A percentile compares a stretch with the other conserved stretches of the same genome.
Conservation (phyloP, 2,329 filamentous ascomycete species). For the Microcyclosporella mali region DNA sequence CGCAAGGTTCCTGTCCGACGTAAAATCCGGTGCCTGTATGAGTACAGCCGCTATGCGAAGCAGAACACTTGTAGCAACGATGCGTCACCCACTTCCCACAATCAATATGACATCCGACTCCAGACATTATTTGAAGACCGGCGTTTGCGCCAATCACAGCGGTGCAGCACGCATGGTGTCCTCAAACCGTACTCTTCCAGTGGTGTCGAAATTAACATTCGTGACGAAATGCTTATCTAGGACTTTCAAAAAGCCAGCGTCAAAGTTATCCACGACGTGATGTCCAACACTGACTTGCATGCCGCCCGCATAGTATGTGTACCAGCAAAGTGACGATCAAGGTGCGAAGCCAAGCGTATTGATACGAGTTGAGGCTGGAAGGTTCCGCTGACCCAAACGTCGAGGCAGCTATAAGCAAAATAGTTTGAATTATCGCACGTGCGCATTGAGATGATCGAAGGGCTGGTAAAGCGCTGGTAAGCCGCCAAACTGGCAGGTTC, state of each 20-base stretch:
- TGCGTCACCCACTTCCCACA: too few relatives aligned
- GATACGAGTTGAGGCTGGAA: slow-evolving; percentile 56
- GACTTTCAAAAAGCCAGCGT: slow-evolving; percentile 51
- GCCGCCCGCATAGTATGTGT: slow-evolving; percentile 14
- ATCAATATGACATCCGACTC: too few relatives aligned
- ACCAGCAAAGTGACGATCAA: not conserved
- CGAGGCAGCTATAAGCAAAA: slow-evolving; percentile 36
- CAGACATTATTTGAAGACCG: too few relatives aligned
- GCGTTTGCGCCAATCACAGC: too few relatives aligned
- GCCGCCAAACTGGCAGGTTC: too few relatives aligned
- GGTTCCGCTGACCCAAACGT: slow-evolving; percentile 45
- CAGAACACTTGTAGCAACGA: too few relatives aligned
- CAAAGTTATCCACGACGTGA: slow-evolving; percentile 46
- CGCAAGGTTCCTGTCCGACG: too few relatives aligned
- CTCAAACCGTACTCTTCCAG: slow-evolving; percentile 40
- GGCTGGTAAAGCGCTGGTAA: not conserved
- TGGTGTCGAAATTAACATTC: slow-evolving; percentile 59
- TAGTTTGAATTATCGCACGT: slow-evolving; percentile 25
- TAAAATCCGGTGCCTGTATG: too few relatives aligned
- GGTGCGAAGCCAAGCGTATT: not conserved
- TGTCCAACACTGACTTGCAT: slow-evolving; percentile 54
- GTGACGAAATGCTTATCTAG: slow-evolving; percentile 57
- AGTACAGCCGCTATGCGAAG: too few relatives aligned
- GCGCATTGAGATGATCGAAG: not conserved
- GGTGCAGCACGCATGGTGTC: too few relatives aligned